Conservation (phyloP, 495 filamentous ascomycete species). For the Penicillium longicatenatum region DNA sequence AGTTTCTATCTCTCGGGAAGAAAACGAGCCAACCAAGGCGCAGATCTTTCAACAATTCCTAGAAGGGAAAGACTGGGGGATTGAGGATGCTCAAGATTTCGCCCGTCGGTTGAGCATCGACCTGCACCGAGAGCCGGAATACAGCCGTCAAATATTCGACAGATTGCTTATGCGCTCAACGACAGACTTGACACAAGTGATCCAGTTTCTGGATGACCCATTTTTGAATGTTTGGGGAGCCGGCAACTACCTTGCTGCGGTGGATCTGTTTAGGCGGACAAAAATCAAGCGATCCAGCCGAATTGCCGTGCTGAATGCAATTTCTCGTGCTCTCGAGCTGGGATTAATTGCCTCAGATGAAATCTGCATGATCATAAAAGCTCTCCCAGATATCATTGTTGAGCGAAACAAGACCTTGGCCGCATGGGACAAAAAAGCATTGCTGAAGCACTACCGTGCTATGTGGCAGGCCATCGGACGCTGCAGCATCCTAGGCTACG, state of each 20-base stretch:
- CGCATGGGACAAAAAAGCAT: slow-evolving; percentile 14
- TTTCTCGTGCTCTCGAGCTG: slow-evolving; percentile 40
- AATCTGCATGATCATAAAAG: slow-evolving; percentile 33
- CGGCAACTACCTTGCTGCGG: slow-evolving; percentile 38
- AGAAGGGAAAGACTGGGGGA: slow-evolving; percentile 17
- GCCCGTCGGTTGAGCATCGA: slow-evolving; percentile 36
- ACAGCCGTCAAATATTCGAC: slow-evolving; percentile 44
- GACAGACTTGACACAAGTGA: slow-evolving; percentile 25
- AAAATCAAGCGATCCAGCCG: slow-evolving; percentile 16
- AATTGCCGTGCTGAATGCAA: slow-evolving; percentile 28
- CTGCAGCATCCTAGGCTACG: slow-evolving; percentile 39
- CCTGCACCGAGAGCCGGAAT: slow-evolving; percentile 40
- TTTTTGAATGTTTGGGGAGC: slow-evolving; percentile 42
- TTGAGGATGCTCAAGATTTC: slow-evolving; percentile 32
- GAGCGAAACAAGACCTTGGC: slow-evolving; percentile 22
- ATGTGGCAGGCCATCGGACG: slow-evolving; percentile 46
- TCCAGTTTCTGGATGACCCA: slow-evolving; percentile 47
- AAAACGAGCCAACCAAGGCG: slow-evolving; percentile 7
- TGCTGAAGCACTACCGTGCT: slow-evolving; percentile 27
- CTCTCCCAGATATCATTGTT: slow-evolving; percentile 25
- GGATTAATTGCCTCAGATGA: slow-evolving; percentile 41
- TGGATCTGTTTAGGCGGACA: slow-evolving; percentile 23
- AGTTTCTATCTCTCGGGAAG: background rate
- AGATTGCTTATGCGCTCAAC: slow-evolving; percentile 30
- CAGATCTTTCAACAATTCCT: slow-evolving; percentile 25